Percentiles rank a stretch among this genome's conserved stretches.
Evolutionary conservation across 2,329 filamentous ascomycete species (phyloP).

Genomic region (Talaromyces funiculosus): DNA sequence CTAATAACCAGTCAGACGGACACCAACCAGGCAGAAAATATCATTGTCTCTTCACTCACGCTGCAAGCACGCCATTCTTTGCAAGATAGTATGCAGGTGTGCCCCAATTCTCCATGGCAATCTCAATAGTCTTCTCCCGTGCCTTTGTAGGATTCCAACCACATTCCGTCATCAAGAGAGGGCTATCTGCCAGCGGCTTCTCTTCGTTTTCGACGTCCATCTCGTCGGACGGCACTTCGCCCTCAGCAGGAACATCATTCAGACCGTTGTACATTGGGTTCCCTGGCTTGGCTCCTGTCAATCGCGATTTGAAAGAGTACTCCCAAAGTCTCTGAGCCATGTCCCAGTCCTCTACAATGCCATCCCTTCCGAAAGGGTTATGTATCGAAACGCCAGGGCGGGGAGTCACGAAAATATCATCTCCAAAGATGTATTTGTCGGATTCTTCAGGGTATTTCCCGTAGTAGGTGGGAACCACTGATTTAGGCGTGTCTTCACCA

Average conservation of each 20-base stretch:
- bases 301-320: slow-evolving; percentile 78
- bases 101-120: slow-evolving; percentile 96
- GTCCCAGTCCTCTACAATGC: slow-evolving; percentile 95
- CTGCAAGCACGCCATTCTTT: slow-evolving; percentile 79
- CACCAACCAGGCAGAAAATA: not conserved
- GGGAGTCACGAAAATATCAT: slow-evolving; percentile 79
- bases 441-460: slow-evolving; percentile 54
- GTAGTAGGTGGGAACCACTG: slow-evolving; percentile 86
- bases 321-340: slow-evolving; percentile 86
- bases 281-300: slow-evolving; percentile 70
- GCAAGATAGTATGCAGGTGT: slow-evolving; percentile 92
- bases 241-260: slow-evolving; percentile 58
- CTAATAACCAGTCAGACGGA: slow-evolving; percentile 24
- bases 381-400: slow-evolving; percentile 71
- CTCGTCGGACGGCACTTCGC: slow-evolving; percentile 51
- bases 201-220: slow-evolving; percentile 60
- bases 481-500: slow-evolving; percentile 95
- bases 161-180: slow-evolving; percentile 86
- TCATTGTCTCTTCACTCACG: slow-evolving; percentile 41
- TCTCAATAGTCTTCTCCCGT: slow-evolving; percentile 88
- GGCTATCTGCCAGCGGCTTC: slow-evolving; percentile 81
- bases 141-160: slow-evolving; percentile 86
- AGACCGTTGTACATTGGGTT: slow-evolving; percentile 70
- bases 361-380: slow-evolving; percentile 87
- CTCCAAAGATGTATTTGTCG: slow-evolving; percentile 68